phyloP scores from a whole-genome alignment of 1,139 yeast genomes.

The Candida anutae region DNA sequence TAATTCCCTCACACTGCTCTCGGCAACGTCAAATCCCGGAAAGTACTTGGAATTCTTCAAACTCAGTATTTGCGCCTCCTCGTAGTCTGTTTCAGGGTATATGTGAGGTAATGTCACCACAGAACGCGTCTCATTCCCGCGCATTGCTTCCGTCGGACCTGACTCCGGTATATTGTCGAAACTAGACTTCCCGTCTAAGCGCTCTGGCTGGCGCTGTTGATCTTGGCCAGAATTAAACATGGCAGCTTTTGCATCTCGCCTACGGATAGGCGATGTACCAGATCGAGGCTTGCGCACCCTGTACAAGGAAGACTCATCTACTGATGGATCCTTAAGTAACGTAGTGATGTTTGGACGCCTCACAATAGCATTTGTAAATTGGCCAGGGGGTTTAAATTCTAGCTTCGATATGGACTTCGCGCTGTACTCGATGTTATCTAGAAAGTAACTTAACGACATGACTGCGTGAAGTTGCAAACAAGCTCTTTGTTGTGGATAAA shows the following conservation, averaged over 20 bases:
- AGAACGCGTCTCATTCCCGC: conserved; percentile 8
- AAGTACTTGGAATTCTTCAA: no score
- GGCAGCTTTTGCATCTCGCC: conserved; percentile 3
- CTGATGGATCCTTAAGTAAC: conserved; percentile 54
- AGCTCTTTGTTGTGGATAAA: neutral
- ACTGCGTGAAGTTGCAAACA: no score
- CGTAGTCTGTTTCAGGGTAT: conserved; percentile 1
- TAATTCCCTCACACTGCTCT: conserved; percentile 11
- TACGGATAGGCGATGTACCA: no score
- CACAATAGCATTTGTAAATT: conserved; percentile 58
- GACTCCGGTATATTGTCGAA: no score
- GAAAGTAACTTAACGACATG: conserved; percentile 8
- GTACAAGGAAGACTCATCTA: conserved; percentile 45
- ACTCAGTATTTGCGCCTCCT: no score
- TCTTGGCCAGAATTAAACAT: no score
- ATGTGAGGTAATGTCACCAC: conserved; percentile 9
- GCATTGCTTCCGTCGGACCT: conserved; percentile 7
- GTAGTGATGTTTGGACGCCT: conserved; percentile 48
- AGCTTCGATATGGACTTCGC: conserved; percentile 22
- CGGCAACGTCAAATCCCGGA: no score
- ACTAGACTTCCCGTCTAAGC: neutral
- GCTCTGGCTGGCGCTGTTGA: no score
- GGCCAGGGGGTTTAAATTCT: conserved; percentile 46
- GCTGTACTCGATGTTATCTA: conserved; percentile 10
- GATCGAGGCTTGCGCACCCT: conserved; percentile 12